phyloP scores from a whole-genome alignment of 2,329 filamentous ascomycete genomes.

The Teratosphaeria zuluensis region DNA sequence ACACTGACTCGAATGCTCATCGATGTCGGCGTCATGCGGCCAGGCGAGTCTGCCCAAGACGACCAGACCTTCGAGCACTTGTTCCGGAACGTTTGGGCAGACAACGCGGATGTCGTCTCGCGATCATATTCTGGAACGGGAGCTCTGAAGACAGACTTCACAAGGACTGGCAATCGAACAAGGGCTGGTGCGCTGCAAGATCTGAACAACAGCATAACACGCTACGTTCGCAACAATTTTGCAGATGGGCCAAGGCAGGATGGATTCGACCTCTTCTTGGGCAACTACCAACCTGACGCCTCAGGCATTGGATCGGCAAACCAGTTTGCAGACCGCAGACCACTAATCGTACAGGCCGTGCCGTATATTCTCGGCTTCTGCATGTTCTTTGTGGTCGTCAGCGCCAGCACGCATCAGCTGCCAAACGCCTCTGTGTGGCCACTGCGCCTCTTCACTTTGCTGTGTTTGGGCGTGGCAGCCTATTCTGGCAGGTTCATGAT shows the following conservation, averaged over 20 bases:
- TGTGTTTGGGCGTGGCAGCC: constrained; percentile 61
- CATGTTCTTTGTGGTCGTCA: constrained; percentile 71
- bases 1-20: constrained; percentile 80
- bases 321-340: constrained; percentile 75
- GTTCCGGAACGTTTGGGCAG: constrained; percentile 96
- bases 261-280: constrained; percentile 88
- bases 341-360: constrained; percentile 81
- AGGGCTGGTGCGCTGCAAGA: constrained; percentile 78
- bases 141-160: constrained; percentile 96
- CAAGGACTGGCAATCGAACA: constrained; percentile 82
- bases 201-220: constrained; percentile 73
- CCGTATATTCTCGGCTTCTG: constrained; percentile 84
- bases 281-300: constrained; percentile 65
- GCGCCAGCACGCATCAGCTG: constrained; percentile 59
- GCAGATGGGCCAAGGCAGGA: constrained; percentile 88
- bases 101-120: constrained; percentile 94
- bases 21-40: constrained; percentile 68
- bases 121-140: constrained; percentile 90
- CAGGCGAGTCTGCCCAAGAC: constrained; percentile 68
- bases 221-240: constrained; percentile 93
- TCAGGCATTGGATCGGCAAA: constrained; percentile 60
- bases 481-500: constrained; percentile 72
- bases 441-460: constrained; percentile 67
- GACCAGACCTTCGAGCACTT: constrained; percentile 76
- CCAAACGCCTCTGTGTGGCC: constrained; percentile 72